Percentiles rank a stretch among this genome's conserved stretches.
These are phyloP conservation scores for Chaetomium fimeti DNA, from an alignment of 495 filamentous ascomycete species.

Conservation along the genomic window DNA sequence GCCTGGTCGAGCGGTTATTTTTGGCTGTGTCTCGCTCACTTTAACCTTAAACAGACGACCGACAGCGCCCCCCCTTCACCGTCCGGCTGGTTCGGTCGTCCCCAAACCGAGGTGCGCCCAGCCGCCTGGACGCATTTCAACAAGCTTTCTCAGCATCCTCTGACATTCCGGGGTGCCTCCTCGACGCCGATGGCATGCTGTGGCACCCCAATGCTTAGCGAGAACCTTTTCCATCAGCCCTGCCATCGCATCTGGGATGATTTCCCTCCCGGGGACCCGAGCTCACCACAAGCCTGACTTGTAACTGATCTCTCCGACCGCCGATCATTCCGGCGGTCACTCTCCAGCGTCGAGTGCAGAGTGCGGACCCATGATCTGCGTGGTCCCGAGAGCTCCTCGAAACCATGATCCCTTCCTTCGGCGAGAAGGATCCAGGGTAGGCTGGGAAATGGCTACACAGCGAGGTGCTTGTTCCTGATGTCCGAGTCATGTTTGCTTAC, in stretches of 20 bases:
- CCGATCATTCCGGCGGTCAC: not conserved
- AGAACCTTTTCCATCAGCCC: too few relatives aligned
- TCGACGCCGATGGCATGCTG: not conserved
- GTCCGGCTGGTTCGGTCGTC: not conserved
- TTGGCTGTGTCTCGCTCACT: constrained; percentile 22
- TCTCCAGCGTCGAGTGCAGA: not conserved
- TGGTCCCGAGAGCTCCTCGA: not conserved
- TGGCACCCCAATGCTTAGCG: not conserved
- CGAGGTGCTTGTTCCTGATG: not conserved
- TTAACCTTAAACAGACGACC: constrained; percentile 41
- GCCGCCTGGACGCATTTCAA: not conserved
- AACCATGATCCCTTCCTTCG: not conserved
- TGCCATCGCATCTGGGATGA: too few relatives aligned
- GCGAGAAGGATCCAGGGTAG: not conserved
- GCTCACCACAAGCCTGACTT: not conserved
- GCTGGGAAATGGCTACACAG: not conserved
- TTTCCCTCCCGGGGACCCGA: not conserved
- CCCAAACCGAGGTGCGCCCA: constrained; percentile 1
- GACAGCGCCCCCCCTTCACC: constrained; percentile 1
- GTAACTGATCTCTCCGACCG: not conserved
- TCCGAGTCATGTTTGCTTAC: not conserved
- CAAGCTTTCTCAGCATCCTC: not conserved
- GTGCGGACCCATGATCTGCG: not conserved
- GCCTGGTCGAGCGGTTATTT: constrained; percentile 21
- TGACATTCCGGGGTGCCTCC: not conserved